These are phyloP conservation scores for Diaporthe aspalathi DNA, from an alignment of 2,329 filamentous ascomycete genomes.

Conservation along the genomic window DNA sequence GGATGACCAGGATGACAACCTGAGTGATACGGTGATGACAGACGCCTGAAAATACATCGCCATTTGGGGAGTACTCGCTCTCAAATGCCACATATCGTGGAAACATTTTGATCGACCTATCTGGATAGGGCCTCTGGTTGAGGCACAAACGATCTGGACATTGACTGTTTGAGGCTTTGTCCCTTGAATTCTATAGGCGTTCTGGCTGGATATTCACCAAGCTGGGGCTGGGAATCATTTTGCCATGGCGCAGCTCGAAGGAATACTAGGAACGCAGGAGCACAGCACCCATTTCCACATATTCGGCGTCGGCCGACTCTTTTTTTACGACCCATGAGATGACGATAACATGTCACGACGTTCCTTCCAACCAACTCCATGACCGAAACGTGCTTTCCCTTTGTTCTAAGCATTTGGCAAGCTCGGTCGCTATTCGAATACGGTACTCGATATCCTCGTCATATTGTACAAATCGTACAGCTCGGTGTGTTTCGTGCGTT, in stretches of 20 bases:
- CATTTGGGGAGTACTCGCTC: constrained; percentile 42
- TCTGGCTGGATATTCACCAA: constrained; percentile 43
- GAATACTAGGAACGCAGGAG: constrained; percentile 15
- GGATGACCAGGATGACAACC: constrained; percentile 50
- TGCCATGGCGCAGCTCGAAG: constrained; percentile 23
- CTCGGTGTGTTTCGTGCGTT: constrained; percentile 22
- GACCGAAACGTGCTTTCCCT: constrained; percentile 16
- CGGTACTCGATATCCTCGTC: constrained; percentile 26
- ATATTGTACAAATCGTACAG: constrained; percentile 21
- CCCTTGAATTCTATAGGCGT: constrained; percentile 42
- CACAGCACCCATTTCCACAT: constrained; percentile 35
- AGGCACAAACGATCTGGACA: constrained; percentile 41
- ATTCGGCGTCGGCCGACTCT: constrained; percentile 32
- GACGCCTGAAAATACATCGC: constrained; percentile 58
- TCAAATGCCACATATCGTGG: constrained; percentile 34
- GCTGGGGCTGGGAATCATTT: constrained; percentile 26
- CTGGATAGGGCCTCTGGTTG: constrained; percentile 48
- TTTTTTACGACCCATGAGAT: constrained; percentile 36
- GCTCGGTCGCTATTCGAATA: constrained; percentile 30
- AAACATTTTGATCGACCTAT: constrained; percentile 45
- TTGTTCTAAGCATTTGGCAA: constrained; percentile 21
- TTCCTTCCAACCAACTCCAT: constrained; percentile 33
- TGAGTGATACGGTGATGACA: constrained; percentile 68
- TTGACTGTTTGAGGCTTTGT: constrained; percentile 36
- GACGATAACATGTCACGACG: constrained; percentile 37